Percentiles rank a stretch among this genome's conserved stretches.
These are phyloP conservation scores for Cryphonectria radicalis DNA, from an alignment of 2,329 filamentous ascomycete species.

Conservation along the genomic window DNA sequence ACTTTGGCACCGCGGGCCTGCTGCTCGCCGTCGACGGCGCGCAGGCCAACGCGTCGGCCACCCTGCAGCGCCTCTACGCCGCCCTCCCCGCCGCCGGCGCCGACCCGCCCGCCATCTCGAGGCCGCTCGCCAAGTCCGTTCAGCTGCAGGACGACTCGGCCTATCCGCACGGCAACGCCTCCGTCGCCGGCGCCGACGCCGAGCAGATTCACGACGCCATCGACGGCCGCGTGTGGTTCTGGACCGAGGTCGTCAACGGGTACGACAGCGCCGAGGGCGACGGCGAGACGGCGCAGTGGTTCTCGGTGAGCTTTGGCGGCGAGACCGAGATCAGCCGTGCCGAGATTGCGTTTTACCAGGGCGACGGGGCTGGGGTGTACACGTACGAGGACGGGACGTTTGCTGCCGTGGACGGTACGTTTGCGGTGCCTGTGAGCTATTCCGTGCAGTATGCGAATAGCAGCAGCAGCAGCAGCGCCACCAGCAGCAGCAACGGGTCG, in stretches of 20 bases:
- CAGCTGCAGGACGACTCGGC: constrained; percentile 37
- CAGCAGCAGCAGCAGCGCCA: constrained; percentile 3
- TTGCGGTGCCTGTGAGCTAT: constrained; percentile 38
- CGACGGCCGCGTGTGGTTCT: constrained; percentile 46
- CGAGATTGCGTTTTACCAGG: constrained; percentile 44
- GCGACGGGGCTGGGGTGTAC: constrained; percentile 33
- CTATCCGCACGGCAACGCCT: constrained; percentile 40
- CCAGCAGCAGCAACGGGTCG: constrained; percentile 23
- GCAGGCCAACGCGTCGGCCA: constrained; percentile 38
- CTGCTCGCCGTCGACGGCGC: constrained; percentile 41
- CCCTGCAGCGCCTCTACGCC: constrained; percentile 35
- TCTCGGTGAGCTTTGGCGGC: constrained; percentile 42
- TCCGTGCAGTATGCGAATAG: constrained; percentile 34
- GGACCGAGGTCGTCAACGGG: constrained; percentile 43
- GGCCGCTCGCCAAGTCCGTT: constrained; percentile 42
- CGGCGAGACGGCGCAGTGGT: constrained; percentile 40
- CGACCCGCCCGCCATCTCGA: constrained; percentile 35
- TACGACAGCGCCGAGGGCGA: constrained; percentile 40
- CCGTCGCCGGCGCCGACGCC: constrained; percentile 34
- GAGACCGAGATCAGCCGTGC: constrained; percentile 36
- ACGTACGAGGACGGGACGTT: constrained; percentile 23
- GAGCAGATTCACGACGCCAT: constrained; percentile 41
- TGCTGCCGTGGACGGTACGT: constrained; percentile 20
- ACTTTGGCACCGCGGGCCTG: constrained; percentile 39
- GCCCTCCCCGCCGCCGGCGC: constrained; percentile 6